Evolutionary conservation across 495 filamentous ascomycete species (phyloP).

Genomic region (Podospora pseudopauciseta): DNA sequence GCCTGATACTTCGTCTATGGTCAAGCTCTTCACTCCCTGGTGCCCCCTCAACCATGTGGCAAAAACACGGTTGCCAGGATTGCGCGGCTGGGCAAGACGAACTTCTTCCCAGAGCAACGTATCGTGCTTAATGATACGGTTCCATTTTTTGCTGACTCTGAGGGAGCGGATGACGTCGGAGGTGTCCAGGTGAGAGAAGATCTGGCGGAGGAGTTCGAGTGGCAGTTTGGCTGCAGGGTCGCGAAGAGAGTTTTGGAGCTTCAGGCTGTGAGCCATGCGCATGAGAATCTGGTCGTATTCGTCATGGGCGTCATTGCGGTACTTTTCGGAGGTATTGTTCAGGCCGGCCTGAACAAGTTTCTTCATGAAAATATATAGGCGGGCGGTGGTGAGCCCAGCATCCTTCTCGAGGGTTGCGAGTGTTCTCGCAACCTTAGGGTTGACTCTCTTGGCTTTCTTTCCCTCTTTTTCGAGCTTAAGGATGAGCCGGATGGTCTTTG

Average conservation of each 20-base stretch:
- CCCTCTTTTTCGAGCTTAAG: slow-evolving; percentile 1
- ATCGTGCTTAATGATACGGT: slow-evolving; percentile 13
- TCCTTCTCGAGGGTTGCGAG: slow-evolving; percentile 13
- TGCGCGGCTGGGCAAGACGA: slow-evolving; percentile 14
- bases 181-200: slow-evolving; percentile 23
- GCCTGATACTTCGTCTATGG: slow-evolving; percentile 14
- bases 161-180: slow-evolving; percentile 14
- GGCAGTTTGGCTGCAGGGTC: slow-evolving; percentile 29
- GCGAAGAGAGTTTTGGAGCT: slow-evolving; percentile 12
- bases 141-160: slow-evolving; percentile 28
- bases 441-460: neutral
- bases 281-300: slow-evolving; percentile 18
- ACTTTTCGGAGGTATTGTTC: neutral
- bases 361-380: neutral
- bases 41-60: slow-evolving; percentile 19
- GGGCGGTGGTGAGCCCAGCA: neutral
- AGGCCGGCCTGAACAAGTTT: neutral
- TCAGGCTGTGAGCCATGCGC: slow-evolving; percentile 23
- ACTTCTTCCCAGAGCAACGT: slow-evolving; percentile 22
- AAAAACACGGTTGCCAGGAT: slow-evolving; percentile 8
- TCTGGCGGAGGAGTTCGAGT: slow-evolving; percentile 20
- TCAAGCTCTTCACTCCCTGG: slow-evolving; percentile 15
- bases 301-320: neutral
- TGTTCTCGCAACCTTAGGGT: slow-evolving; percentile 3
- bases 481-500: slow-evolving; percentile 21